Base-by-base conservation (phyloP, 306 rosid genomes). In the Cucumis hystrix region DNA sequence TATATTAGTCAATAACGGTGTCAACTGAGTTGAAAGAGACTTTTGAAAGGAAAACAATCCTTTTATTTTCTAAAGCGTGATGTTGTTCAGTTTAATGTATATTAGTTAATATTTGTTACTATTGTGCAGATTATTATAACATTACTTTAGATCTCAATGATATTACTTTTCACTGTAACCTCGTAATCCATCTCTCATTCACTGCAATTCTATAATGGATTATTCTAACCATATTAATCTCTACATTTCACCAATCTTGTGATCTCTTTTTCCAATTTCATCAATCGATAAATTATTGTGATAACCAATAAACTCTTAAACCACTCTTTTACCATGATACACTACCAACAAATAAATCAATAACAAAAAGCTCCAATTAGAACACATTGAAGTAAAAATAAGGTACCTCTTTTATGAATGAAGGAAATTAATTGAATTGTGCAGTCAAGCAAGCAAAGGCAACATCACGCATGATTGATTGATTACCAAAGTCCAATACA, bases 381-480 rank as follows among this genome's bases (percentile, higher is more conserved):
- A 68, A 21, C 52, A 45, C 12, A 43, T 69, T 23, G 1, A 69
- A 69, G 75, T 23, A 69, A 39, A 69, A 39, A 69, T 69, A 69
- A 43, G 14, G 56, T 69, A 69, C 75, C 75, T 69, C 39, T 41
- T 51, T 51, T 67, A 67, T 41, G 16, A 65, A 35, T 37, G 71
- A 37, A 65, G 71, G 71, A 65, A 69, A 69, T 69, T 43, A 69
- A 69, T 45, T 69, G 39, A 69, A 69, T 21, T 43, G 75, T 69
- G 75, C 20, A 69, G 30, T 1, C 30, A 28, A 28, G 30, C 30
- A 28, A 28, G 25, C 25, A 23, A 28, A 3, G 74, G 54, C 25
- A 37, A 65, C 74, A 67, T 67, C 74, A 67, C 54, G 45, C 73
- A 66, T 61, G 51, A 33, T 33, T 43, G 49, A 66, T 66, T 40